These are phyloP conservation scores for Trichoderma hamatum DNA, from an alignment of 2,329 filamentous ascomycete species.

Conservation along the genomic window DNA sequence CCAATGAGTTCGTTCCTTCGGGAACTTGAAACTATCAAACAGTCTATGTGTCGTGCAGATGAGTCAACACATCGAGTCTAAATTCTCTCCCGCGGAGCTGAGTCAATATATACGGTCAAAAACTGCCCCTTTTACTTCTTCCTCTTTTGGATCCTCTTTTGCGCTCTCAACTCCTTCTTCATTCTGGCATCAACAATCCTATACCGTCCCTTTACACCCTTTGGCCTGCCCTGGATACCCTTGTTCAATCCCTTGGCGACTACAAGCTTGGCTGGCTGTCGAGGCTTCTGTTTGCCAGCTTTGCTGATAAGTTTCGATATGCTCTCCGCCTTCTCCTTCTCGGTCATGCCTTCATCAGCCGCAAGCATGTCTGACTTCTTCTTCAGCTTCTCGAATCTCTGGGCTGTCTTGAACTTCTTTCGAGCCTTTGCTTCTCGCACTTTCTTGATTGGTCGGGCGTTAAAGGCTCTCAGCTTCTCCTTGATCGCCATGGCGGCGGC, in stretches of 20 bases:
- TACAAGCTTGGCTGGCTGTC: conserved; percentile 80
- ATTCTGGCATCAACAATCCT: conserved; percentile 94
- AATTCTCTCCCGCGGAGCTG: background rate
- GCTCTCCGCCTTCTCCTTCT: conserved; percentile 90
- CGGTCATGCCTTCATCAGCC: conserved; percentile 88
- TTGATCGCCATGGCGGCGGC: conserved; percentile 90
- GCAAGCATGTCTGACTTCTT: conserved; percentile 93
- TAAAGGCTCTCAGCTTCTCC: conserved; percentile 89
- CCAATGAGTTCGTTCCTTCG: conserved; percentile 61
- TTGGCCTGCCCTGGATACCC: conserved; percentile 82
- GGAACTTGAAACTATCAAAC: conserved; percentile 33
- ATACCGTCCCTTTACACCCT: conserved; percentile 92
- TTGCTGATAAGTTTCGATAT: conserved; percentile 82
- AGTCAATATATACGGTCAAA: background rate
- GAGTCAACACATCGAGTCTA: background rate
- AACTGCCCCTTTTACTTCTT: conserved; percentile 52
- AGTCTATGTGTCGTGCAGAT: background rate
- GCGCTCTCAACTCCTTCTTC: conserved; percentile 92
- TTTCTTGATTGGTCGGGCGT: conserved; percentile 98
- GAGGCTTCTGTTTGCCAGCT: conserved; percentile 84
- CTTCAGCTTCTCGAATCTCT: conserved; percentile 88
- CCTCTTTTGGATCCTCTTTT: conserved; percentile 78
- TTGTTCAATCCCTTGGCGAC: conserved; percentile 84
- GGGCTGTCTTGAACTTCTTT: conserved; percentile 95
- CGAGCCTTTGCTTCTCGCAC: conserved; percentile 93